These are phyloP conservation scores for Protomyces inundatus DNA, from an alignment of 1,139 yeast species.

Conservation along the genomic window DNA sequence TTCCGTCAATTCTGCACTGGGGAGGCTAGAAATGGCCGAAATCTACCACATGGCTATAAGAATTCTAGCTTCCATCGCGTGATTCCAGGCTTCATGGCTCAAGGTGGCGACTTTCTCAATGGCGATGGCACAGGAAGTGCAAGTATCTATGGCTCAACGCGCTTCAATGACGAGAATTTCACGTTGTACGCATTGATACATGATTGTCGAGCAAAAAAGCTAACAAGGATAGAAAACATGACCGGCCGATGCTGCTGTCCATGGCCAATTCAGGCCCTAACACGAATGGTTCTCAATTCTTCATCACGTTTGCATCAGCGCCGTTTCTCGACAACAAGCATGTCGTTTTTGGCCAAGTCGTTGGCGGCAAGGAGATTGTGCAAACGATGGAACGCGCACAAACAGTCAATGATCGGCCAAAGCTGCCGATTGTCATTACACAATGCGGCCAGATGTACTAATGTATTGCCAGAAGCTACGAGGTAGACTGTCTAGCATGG, in stretches of 20 bases:
- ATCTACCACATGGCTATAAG: constrained; percentile 59
- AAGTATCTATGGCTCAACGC: constrained; percentile 50
- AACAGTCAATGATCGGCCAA: constrained; percentile 19
- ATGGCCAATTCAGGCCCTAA: constrained; percentile 97
- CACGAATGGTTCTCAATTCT: constrained; percentile 94
- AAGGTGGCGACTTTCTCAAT: constrained; percentile 94
- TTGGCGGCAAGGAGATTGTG: constrained; percentile 75
- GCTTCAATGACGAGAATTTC: constrained; percentile 92
- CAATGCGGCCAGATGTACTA: constrained; percentile 26
- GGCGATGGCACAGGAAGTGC: constrained; percentile 48
- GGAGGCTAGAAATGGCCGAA: constrained; percentile 42
- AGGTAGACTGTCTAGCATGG: too few relatives aligned
- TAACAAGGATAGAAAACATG: constrained; percentile 75
- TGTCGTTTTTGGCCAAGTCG: constrained; percentile 88
- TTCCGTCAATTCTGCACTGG: constrained; percentile 56
- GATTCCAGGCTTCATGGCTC: constrained; percentile 80
- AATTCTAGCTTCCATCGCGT: constrained; percentile 86
- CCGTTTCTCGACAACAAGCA: constrained; percentile 82
- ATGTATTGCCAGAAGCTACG: background rate
- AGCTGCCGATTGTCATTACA: constrained; percentile 16
- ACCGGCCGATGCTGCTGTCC: constrained; percentile 76
- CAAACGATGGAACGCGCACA: constrained; percentile 57
- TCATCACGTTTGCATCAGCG: constrained; percentile 68
- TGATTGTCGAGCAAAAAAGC: constrained; percentile 69
- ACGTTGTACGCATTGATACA: constrained; percentile 60